These are phyloP conservation scores for Ambrosiella xylebori DNA, from an alignment of 2,329 filamentous ascomycete genomes.

Conservation along the genomic window DNA sequence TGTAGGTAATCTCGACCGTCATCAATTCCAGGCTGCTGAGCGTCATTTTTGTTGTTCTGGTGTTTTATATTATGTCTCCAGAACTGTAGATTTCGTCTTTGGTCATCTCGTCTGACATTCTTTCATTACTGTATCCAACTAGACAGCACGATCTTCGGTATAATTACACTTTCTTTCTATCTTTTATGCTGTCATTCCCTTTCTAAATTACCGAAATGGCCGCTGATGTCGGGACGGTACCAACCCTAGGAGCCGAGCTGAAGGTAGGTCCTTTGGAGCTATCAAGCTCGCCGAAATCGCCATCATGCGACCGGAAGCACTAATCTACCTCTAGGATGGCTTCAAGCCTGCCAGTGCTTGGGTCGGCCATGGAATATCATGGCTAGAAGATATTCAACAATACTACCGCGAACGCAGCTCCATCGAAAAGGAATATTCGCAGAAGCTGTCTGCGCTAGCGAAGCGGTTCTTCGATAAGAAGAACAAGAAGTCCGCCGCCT, in stretches of 20 bases:
- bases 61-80: not conserved
- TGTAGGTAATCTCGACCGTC: not conserved
- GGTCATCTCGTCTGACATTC: not conserved
- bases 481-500: constrained; percentile 64
- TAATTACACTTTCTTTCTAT: constrained; percentile 1
- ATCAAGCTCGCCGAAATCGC: not conserved
- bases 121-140: not conserved
- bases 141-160: not conserved
- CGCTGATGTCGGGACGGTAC: constrained; percentile 56
- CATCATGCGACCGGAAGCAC: not conserved
- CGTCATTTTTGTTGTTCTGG: constrained; percentile 7
- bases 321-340: constrained; percentile 49
- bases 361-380: constrained; percentile 76
- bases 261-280: constrained; percentile 46
- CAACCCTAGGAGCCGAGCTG: constrained; percentile 82
- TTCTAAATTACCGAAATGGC: constrained; percentile 38
- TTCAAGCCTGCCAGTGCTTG: constrained; percentile 91
- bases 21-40: constrained; percentile 6
- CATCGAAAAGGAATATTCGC: constrained; percentile 93
- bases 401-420: constrained; percentile 90
- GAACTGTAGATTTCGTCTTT: not conserved
- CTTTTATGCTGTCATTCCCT: constrained; percentile 7
- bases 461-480: constrained; percentile 98
- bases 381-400: constrained; percentile 91
- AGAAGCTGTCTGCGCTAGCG: constrained; percentile 70